Evolutionary conservation across 106 monocot genomes (phyloP).

Genomic region (Acorus calamus): DNA sequence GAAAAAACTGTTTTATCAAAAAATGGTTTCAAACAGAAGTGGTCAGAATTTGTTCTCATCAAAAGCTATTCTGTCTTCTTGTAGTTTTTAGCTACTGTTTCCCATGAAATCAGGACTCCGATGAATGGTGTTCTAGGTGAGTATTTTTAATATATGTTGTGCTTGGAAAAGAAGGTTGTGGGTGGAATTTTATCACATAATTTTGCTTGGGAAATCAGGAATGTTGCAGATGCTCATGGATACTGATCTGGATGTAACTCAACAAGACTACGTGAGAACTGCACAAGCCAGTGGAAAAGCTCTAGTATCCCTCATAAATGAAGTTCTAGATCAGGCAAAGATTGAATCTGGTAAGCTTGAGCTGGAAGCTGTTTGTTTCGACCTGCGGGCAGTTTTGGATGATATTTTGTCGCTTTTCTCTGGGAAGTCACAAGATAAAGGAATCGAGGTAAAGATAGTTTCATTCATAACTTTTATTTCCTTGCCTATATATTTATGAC

Average conservation of each 20-base stretch:
- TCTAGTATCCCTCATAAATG: conserved; percentile 92
- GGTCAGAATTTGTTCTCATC: too few relatives aligned
- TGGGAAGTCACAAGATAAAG: conserved; percentile 93
- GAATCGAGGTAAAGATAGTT: conserved; percentile 65
- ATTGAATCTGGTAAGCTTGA: conserved; percentile 99
- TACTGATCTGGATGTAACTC: conserved; percentile 83
- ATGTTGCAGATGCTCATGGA: conserved; percentile 99
- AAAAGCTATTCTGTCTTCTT: conserved; percentile 10
- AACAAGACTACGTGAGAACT: conserved; percentile 96
- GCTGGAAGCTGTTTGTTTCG: conserved; percentile 87
- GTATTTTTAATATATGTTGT: conserved; percentile 1
- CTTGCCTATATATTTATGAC: conserved; percentile 5
- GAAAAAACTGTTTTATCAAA: too few relatives aligned
- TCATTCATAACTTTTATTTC: not conserved
- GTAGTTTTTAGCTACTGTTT: conserved; percentile 98
- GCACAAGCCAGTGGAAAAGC: conserved; percentile 98
- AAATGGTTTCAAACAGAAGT: too few relatives aligned
- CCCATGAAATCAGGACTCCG: conserved; percentile 98
- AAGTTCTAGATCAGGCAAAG: conserved; percentile 97
- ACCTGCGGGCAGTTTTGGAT: conserved; percentile 73
- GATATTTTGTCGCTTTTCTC: conserved; percentile 87
- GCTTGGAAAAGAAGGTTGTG: not conserved
- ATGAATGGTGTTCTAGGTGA: conserved; percentile 99
- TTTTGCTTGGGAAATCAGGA: conserved; percentile 28
- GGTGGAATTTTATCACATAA: not conserved